Base-by-base conservation (phyloP, 2,329 filamentous ascomycete species). In the Acarospora socialis region DNA sequence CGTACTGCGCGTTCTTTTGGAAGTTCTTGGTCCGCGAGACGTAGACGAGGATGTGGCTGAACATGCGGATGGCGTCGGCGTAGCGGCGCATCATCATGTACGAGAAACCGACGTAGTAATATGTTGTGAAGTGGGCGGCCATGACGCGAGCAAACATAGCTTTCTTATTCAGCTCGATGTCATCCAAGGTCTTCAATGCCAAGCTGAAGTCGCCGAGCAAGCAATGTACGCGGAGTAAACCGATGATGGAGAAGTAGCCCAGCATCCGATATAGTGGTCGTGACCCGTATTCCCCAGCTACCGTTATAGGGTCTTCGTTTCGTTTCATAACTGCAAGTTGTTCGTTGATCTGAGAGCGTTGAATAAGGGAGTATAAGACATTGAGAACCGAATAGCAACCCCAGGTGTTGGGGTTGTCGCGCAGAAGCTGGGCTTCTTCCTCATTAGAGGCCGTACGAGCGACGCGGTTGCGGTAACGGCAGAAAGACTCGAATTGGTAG, bases 81-180 rank as follows among this genome's bases (percentile, higher is more conserved):
- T 98, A 98, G 56, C 90, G 82, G 65, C 90, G 84, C 82, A 95
- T 92, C 90, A 98, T 98, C 87, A 98, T 95, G 78, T 98, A 98
- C 47, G 83, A 92, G 75, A 98, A 98, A 47, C 90, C 90, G 42
- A 98, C 87, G 59, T 95, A 95, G 75, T 98, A 98, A 74, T 95
- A 98, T 44, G 90, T 98, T 46, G 87, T 94, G 67, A 95, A 95
- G 68, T 98, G 90, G 36, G 90, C 90, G 33, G 90, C 87, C 90
- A 98, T 95, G 57, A 98, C 90, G 45, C 90, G 82, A 42, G 90
- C 87, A 57, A 98, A 98, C 82, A 95, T 95, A 60, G 90, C 86
- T 70, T 95, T 95, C 72, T 98, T 98, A 71, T 95, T 98, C 51
- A 98, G 77, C 72, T 98, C 90, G 53, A 98, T 95, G 57, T 95